A percentile compares a stretch with the other conserved stretches of the same genome.
These are phyloP conservation scores for Simplicillium sp. DNA, from an alignment of 2,329 filamentous ascomycete species.

Conservation along the genomic window DNA sequence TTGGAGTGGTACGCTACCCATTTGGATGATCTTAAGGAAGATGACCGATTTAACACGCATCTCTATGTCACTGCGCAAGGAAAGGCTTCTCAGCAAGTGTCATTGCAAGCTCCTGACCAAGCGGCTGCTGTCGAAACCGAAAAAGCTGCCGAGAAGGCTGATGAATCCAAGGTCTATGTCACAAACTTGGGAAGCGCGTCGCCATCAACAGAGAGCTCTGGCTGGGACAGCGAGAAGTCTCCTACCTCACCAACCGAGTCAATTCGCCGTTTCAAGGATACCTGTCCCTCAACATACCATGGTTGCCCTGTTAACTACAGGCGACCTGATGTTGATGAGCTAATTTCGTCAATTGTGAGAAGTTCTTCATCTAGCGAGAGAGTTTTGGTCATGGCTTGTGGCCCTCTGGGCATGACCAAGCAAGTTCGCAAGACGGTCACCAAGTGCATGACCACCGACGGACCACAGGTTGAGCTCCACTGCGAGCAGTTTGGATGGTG, in stretches of 20 bases:
- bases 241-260: too few relatives aligned
- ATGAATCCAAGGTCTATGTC: too few relatives aligned
- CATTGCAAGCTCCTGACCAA: too few relatives aligned
- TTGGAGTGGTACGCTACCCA: slow-evolving; percentile 27
- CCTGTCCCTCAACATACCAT: too few relatives aligned
- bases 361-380: slow-evolving; percentile 17
- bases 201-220: too few relatives aligned
- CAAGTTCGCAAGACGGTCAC: slow-evolving; percentile 30
- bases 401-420: slow-evolving; percentile 30
- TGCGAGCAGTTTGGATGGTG: slow-evolving; percentile 37
- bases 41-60: slow-evolving; percentile 18
- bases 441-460: slow-evolving; percentile 24
- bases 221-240: too few relatives aligned
- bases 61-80: slow-evolving; percentile 22
- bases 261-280: too few relatives aligned
- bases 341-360: slow-evolving; percentile 22
- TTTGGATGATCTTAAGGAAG: slow-evolving; percentile 18
- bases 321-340: slow-evolving; percentile 23
- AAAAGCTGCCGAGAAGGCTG: too few relatives aligned
- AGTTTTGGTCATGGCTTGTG: slow-evolving; percentile 34
- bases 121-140: too few relatives aligned
- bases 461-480: slow-evolving; percentile 36
- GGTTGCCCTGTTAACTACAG: slow-evolving; percentile 13
- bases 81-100: too few relatives aligned
- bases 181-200: too few relatives aligned